Evolutionary conservation across 1,284 basidiomycete species (phyloP).

Genomic region (Earliella scabrosa): DNA sequence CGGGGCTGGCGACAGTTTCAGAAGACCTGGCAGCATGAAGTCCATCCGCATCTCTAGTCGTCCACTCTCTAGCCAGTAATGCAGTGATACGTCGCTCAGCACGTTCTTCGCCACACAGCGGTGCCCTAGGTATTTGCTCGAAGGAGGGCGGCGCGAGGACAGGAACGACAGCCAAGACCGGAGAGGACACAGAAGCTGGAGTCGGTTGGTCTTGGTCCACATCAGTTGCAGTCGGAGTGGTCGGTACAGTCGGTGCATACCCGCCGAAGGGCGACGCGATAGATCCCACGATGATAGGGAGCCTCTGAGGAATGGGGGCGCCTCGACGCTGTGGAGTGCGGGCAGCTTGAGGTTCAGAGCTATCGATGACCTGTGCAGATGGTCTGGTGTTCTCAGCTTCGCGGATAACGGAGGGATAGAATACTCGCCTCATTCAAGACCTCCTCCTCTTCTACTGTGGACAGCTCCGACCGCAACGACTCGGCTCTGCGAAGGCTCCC

Average conservation of each 20-base stretch:
- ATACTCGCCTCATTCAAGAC: conserved; percentile 3
- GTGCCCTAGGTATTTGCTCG: conserved; percentile 36
- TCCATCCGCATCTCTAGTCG: conserved; percentile 38
- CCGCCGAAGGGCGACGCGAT: not conserved
- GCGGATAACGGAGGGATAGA: too few species aligned
- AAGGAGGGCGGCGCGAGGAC: conserved; percentile 55
- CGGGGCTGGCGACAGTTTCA: not conserved
- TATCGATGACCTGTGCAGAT: not conserved
- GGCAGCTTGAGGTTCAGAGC: too few species aligned
- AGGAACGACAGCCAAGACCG: conserved; percentile 38
- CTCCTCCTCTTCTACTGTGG: not conserved
- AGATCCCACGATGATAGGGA: not conserved
- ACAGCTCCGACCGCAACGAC: conserved; percentile 19
- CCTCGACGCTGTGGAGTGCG: too few species aligned
- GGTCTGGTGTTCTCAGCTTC: too few species aligned
- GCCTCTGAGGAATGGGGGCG: not conserved
- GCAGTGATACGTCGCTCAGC: conserved; percentile 47
- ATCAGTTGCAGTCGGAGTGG: conserved; percentile 17
- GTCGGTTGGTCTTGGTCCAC: not conserved
- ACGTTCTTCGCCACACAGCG: conserved; percentile 42
- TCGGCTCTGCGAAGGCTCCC: conserved; percentile 27
- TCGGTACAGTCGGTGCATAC: conserved; percentile 26
- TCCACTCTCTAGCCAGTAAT: conserved; percentile 47
- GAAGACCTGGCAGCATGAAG: too few species aligned
- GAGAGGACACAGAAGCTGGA: not conserved